Conservation (phyloP, 768 basidiomycete genomes). For the Scleroderma citrinum region DNA sequence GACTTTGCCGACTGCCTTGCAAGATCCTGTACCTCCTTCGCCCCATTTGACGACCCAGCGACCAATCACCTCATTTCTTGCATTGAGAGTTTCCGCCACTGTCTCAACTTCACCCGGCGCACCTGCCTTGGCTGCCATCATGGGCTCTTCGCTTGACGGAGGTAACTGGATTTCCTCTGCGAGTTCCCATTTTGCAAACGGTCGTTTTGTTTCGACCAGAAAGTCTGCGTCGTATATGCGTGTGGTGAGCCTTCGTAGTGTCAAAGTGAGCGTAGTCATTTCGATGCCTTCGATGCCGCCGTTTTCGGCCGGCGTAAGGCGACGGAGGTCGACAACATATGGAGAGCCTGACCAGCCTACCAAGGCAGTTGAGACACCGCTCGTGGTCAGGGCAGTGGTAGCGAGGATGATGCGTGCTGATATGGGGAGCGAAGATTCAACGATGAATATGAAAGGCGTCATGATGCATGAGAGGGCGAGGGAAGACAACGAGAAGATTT, state of each 20-base stretch:
- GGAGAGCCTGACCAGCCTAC: constrained; percentile 67
- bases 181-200: constrained; percentile 81
- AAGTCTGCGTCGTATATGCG: constrained; percentile 72
- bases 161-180: constrained; percentile 48
- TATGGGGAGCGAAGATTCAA: constrained; percentile 71
- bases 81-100: constrained; percentile 67
- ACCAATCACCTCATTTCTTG: constrained; percentile 55
- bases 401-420: constrained; percentile 65
- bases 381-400: constrained; percentile 64
- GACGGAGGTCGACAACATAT: constrained; percentile 63
- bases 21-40: constrained; percentile 56
- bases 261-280: constrained; percentile 61
- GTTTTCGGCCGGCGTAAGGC: constrained; percentile 39
- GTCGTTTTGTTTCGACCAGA: constrained; percentile 56
- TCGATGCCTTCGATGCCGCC: constrained; percentile 52
- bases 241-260: constrained; percentile 56
- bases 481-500: constrained; percentile 79
- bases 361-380: constrained; percentile 66
- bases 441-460: constrained; percentile 74
- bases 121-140: constrained; percentile 26
- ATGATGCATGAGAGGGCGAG: constrained; percentile 62
- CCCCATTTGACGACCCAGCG: constrained; percentile 79
- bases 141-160: constrained; percentile 26
- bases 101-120: constrained; percentile 61
- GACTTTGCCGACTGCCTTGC: constrained; percentile 57